Evolutionary conservation across 768 basidiomycete species (phyloP).

Genomic region (Suillus subluteus): DNA sequence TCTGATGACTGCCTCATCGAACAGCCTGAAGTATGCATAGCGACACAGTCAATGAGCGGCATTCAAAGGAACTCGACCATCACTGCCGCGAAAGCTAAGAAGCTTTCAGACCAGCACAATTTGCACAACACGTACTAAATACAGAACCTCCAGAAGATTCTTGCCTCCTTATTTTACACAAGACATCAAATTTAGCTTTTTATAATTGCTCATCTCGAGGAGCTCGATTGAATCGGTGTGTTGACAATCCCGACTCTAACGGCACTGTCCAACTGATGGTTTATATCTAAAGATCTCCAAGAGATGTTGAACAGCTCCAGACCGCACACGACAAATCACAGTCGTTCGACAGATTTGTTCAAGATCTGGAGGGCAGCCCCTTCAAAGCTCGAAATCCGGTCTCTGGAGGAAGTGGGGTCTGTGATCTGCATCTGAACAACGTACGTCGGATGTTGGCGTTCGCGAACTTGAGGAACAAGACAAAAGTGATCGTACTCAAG

Average conservation of each 20-base stretch:
- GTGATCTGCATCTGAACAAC: conserved; percentile 42
- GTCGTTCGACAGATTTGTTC: conserved; percentile 44
- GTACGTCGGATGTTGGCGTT: conserved; percentile 48
- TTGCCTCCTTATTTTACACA: conserved; percentile 73
- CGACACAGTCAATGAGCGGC: background rate
- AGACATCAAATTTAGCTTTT: conserved; percentile 58
- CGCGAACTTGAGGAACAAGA: conserved; percentile 71
- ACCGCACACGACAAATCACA: conserved; percentile 45
- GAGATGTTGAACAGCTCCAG: conserved; percentile 42
- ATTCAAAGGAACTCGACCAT: background rate
- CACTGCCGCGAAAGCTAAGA: conserved; percentile 6
- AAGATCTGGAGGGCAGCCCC: conserved; percentile 38
- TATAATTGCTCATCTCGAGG: conserved; percentile 49
- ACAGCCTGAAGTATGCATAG: background rate
- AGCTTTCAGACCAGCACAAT: background rate
- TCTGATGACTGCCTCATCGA: conserved; percentile 10
- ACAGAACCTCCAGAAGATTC: conserved; percentile 50
- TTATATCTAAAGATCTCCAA: conserved; percentile 42
- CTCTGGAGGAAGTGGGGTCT: too few species aligned
- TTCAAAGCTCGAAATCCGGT: too few species aligned
- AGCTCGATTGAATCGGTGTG: conserved; percentile 58
- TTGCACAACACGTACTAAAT: too few species aligned
- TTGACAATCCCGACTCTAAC: conserved; percentile 13
- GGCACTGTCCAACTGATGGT: background rate
- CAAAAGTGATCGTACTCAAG: conserved; percentile 68